phyloP scores from a whole-genome alignment of 305 asterid species.

The Fraxinus angustifolia region DNA sequence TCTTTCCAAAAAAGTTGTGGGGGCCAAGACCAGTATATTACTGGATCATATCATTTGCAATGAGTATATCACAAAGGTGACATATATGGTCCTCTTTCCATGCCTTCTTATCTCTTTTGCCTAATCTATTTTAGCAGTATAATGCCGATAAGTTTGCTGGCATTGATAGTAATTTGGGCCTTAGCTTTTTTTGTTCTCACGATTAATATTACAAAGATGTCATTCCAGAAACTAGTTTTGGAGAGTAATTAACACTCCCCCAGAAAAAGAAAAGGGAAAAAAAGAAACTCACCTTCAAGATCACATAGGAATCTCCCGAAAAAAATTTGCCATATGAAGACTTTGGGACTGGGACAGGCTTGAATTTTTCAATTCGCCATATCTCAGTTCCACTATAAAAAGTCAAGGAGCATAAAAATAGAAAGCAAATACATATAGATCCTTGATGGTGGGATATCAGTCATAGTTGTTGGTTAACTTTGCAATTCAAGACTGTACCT shows the following conservation, averaged over 20 bases:
- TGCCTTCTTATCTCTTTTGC: neutral
- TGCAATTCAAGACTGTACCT: constrained; percentile 11
- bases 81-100: neutral
- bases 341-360: constrained; percentile 61
- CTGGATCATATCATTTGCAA: neutral
- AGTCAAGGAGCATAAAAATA: constrained; percentile 52
- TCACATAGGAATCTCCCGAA: constrained; percentile 81
- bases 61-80: neutral
- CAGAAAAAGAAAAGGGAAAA: neutral
- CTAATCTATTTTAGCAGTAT: neutral
- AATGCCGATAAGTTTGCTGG: neutral
- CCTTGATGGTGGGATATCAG: constrained; percentile 17
- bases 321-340: constrained; percentile 77
- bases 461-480: constrained; percentile 9
- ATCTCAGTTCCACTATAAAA: constrained; percentile 74
- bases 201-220: neutral
- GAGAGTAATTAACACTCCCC: neutral
- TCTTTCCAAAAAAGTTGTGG: neutral
- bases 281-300: constrained; percentile 62
- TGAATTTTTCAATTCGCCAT: constrained; percentile 82
- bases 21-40: neutral
- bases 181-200: neutral
- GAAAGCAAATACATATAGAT: constrained; percentile 18
- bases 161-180: neutral
- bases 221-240: neutral